phyloP scores from a whole-genome alignment of 2,329 filamentous ascomycete species.

The Karstenula rhodostoma region DNA sequence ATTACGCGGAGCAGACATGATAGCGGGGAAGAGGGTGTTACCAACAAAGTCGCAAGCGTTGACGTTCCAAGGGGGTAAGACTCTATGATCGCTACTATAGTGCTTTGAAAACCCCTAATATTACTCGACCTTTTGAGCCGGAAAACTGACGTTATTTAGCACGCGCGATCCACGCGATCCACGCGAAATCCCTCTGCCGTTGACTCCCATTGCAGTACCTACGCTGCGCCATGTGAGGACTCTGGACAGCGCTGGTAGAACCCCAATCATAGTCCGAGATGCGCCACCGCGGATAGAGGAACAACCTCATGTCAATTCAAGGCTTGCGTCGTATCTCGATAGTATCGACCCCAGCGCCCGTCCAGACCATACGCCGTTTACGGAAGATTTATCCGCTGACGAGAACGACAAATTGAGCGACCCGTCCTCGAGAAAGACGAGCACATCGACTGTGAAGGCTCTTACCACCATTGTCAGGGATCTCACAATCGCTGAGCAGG shows the following conservation, averaged over 20 bases:
- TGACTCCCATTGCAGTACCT: conserved; percentile 8
- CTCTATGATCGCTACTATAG: no score
- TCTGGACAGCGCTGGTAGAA: conserved; percentile 29
- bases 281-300: not conserved
- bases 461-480: not conserved
- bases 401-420: not conserved
- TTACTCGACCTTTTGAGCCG: not conserved
- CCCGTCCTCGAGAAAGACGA: conserved; percentile 22
- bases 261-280: conserved; percentile 24
- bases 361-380: not conserved
- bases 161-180: not conserved
- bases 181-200: conserved; percentile 15
- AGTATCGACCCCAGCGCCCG: not conserved
- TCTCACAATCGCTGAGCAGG: not conserved
- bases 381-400: not conserved
- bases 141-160: not conserved
- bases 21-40: not conserved
- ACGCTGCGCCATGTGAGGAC: conserved; percentile 31
- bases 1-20: not conserved
- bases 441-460: conserved; percentile 28
- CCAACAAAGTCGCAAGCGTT: not conserved
- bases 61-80: not conserved
- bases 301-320: conserved; percentile 11
- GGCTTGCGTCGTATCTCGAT: conserved; percentile 16
- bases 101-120: no score